Evolutionary conservation across 176 grass and related monocot genomes (phyloP).

Genomic region (Oryza coarctata): DNA sequence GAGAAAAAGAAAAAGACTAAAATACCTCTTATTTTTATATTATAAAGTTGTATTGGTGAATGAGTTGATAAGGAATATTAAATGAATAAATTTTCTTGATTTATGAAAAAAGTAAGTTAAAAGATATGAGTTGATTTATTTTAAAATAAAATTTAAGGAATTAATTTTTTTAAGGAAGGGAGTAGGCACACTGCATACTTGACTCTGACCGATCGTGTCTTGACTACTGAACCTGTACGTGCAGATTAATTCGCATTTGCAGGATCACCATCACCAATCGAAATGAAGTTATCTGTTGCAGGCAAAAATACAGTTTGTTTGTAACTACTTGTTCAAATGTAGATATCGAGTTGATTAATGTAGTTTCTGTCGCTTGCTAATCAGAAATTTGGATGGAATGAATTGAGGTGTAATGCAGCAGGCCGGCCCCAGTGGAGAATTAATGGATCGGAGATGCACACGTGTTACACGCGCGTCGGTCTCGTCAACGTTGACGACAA

Average conservation of each 20-base stretch:
- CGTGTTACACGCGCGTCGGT: neutral
- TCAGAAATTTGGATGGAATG: neutral
- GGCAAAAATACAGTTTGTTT: no score
- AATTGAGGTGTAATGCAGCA: neutral
- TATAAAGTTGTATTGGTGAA: no score
- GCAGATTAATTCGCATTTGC: neutral
- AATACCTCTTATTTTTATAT: no score
- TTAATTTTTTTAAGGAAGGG: no score
- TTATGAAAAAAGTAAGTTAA: no score
- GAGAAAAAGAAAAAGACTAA: no score
- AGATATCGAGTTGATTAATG: neutral
- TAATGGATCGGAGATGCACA: neutral
- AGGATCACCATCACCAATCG: neutral
- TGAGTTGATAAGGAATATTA: no score
- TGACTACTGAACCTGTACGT: neutral
- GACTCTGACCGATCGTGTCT: neutral
- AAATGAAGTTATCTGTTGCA: neutral
- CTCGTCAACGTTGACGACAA: neutral
- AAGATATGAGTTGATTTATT: no score
- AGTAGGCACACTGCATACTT: no score
- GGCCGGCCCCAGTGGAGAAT: neutral
- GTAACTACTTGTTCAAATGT: neutral
- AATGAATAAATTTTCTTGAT: no score
- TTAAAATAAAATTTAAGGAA: no score
- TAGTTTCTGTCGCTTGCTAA: neutral